Percentiles rank a stretch among this genome's conserved stretches.
phyloP scores from a whole-genome alignment of 1,284 basidiomycete genomes.

The Fistulina hepatica region DNA sequence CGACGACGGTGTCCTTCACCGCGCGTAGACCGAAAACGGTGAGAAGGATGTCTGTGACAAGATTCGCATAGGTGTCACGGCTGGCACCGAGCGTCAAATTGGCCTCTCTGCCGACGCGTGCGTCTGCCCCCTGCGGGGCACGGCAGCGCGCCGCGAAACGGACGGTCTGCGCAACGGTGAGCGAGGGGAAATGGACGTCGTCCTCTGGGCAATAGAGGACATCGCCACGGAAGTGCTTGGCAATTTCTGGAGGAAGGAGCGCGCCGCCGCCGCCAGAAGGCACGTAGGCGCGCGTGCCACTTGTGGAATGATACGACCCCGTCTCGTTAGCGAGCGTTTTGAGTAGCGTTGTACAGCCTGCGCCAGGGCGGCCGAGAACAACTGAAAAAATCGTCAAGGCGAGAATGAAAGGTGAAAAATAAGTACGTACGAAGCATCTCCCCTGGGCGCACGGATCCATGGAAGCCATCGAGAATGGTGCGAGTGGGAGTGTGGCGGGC shows the following conservation, averaged over 20 bases:
- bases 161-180: constrained; percentile 56
- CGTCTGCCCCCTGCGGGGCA: constrained; percentile 27
- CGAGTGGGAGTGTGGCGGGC: constrained; percentile 32
- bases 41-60: constrained; percentile 40
- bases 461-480: constrained; percentile 36
- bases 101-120: constrained; percentile 20
- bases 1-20: constrained; percentile 47
- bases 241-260: constrained; percentile 37
- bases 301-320: constrained; percentile 40
- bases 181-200: constrained; percentile 60
- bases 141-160: constrained; percentile 45
- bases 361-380: constrained; percentile 46
- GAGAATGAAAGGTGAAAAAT: background rate
- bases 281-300: constrained; percentile 54
- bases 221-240: constrained; percentile 46
- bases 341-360: constrained; percentile 49
- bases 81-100: constrained; percentile 27
- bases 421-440: constrained; percentile 38
- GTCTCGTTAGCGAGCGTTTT: constrained; percentile 47
- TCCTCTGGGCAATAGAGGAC: constrained; percentile 52
- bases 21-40: constrained; percentile 63
- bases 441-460: constrained; percentile 41
- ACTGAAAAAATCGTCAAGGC: constrained; percentile 21
- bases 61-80: constrained; percentile 33
- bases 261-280: constrained; percentile 64